These are phyloP conservation scores for Fusarium concolor DNA, from an alignment of 2,329 filamentous ascomycete species.

Conservation along the genomic window DNA sequence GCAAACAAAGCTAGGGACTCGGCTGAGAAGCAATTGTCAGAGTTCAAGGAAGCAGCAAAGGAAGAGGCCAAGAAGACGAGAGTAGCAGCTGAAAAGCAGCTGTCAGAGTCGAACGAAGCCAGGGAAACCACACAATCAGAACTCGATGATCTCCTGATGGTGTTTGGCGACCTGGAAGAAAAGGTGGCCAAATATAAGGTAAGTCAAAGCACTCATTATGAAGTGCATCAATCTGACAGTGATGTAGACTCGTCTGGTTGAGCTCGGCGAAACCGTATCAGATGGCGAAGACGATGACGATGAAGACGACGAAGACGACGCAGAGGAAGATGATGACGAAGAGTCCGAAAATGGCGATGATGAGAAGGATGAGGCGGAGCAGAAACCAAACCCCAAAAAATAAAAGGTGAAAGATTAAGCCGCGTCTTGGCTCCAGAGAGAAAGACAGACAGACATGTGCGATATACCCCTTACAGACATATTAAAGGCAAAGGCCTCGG, in stretches of 20 bases:
- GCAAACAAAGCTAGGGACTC: conserved; percentile 72
- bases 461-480: conserved; percentile 48
- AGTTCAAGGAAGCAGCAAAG: conserved; percentile 66
- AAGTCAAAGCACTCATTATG: conserved; percentile 40
- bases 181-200: conserved; percentile 82
- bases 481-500: conserved; percentile 42
- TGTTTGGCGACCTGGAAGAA: conserved; percentile 83
- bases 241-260: conserved; percentile 68
- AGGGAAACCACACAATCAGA: conserved; percentile 75
- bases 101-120: conserved; percentile 66
- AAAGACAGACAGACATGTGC: conserved; percentile 8
- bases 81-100: conserved; percentile 56
- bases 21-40: conserved; percentile 50
- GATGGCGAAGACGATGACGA: conserved; percentile 79
- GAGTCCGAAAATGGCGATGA: conserved; percentile 35
- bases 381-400: conserved; percentile 6
- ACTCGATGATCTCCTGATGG: conserved; percentile 83
- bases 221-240: conserved; percentile 13
- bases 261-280: conserved; percentile 76
- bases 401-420: neutral
- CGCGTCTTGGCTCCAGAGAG: neutral
- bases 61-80: conserved; percentile 69
- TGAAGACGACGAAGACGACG: conserved; percentile 62
- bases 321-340: conserved; percentile 22
- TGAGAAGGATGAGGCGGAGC: conserved; percentile 12